phyloP scores from a whole-genome alignment of 164 flowering plant species.

The Saururus chinensis region DNA sequence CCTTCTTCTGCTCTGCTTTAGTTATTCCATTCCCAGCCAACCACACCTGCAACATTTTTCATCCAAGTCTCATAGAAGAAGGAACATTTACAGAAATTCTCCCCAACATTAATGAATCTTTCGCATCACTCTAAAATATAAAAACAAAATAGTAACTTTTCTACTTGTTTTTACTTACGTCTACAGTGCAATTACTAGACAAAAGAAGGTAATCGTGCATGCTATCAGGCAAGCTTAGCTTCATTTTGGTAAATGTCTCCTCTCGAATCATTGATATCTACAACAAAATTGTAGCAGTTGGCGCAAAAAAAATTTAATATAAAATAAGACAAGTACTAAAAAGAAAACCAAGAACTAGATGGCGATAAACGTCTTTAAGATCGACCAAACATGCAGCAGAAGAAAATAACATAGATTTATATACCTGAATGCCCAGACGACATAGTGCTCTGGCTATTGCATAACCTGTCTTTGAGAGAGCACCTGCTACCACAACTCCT shows the following conservation, averaged over 20 bases:
- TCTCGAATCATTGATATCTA: slow-evolving; percentile 21
- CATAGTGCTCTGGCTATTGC: slow-evolving; percentile 31
- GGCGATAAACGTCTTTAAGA: too few relatives aligned
- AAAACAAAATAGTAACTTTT: too few relatives aligned
- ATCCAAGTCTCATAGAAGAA: too few relatives aligned
- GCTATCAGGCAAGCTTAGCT: slow-evolving; percentile 3
- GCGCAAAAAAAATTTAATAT: too few relatives aligned
- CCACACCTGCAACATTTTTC: slow-evolving; percentile 25
- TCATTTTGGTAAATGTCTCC: slow-evolving; percentile 23
- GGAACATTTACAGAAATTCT: too few relatives aligned
- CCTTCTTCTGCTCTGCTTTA: slow-evolving; percentile 29
- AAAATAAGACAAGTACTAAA: too few relatives aligned
- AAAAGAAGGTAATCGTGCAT: slow-evolving; percentile 14
- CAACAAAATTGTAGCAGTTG: not conserved
- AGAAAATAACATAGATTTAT: not conserved
- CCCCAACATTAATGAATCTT: too few relatives aligned
- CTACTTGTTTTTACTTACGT: too few relatives aligned
- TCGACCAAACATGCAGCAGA: too few relatives aligned
- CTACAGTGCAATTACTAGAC: slow-evolving; percentile 13
- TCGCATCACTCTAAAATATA: too few relatives aligned
- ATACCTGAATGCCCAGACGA: slow-evolving; percentile 44
- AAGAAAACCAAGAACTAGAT: too few relatives aligned
- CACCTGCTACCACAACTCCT: slow-evolving; percentile 39
- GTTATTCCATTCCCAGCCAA: slow-evolving; percentile 38
- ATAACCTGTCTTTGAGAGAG: slow-evolving; percentile 29